These are phyloP conservation scores for Talaromyces sp. DNA, from an alignment of 2,329 filamentous ascomycete species.

Conservation along the genomic window DNA sequence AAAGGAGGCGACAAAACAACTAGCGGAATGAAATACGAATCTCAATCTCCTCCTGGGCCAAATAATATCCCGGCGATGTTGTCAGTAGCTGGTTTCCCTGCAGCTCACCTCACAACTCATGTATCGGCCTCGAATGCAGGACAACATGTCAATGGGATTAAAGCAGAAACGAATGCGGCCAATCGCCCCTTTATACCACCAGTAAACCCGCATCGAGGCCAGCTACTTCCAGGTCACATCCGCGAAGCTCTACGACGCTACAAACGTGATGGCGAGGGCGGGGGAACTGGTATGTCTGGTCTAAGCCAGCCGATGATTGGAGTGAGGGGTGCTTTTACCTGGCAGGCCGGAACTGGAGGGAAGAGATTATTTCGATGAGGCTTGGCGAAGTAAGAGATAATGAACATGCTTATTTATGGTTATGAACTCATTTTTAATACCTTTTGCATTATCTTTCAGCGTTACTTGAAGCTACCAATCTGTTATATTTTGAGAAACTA, in stretches of 20 bases:
- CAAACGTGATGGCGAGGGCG: slow-evolving; percentile 46
- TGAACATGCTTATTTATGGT: neutral
- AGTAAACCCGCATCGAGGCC: slow-evolving; percentile 44
- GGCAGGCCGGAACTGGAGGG: slow-evolving; percentile 39
- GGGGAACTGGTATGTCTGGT: slow-evolving; percentile 44
- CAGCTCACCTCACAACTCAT: slow-evolving; percentile 11
- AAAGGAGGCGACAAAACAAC: slow-evolving; percentile 9
- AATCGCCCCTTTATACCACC: slow-evolving; percentile 32
- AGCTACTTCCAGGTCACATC: slow-evolving; percentile 46
- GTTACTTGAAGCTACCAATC: neutral
- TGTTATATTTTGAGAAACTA: neutral
- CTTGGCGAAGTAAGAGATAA: neutral
- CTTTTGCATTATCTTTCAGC: neutral
- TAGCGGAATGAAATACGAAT: slow-evolving; percentile 25
- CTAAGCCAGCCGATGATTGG: slow-evolving; percentile 44
- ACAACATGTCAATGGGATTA: slow-evolving; percentile 7
- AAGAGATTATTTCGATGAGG: slow-evolving; percentile 40
- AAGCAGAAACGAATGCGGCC: slow-evolving; percentile 9
- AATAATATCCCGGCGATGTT: slow-evolving; percentile 12
- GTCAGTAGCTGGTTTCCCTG: slow-evolving; percentile 13
- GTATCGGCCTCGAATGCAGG: slow-evolving; percentile 25
- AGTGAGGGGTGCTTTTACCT: slow-evolving; percentile 40
- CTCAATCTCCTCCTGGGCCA: slow-evolving; percentile 11
- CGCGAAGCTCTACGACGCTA: slow-evolving; percentile 46
- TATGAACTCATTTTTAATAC: neutral